Evolutionary conservation across 768 basidiomycete species (phyloP), one percentile per base, ranked within the genome.

Genomic region (Leucocoprinus birnbaumii): DNA sequence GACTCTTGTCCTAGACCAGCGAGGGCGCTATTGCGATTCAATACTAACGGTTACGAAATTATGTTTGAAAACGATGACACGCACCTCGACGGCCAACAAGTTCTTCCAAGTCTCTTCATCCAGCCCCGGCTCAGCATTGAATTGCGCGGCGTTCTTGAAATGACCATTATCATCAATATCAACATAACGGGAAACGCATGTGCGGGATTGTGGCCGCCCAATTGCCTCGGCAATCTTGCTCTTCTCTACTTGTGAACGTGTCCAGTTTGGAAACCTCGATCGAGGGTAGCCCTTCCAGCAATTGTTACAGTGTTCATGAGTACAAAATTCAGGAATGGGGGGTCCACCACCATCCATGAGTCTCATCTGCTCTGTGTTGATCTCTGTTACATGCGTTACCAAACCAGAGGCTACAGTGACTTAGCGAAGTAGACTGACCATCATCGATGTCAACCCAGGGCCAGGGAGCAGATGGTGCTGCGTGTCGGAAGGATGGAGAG

Each of bases 241-340:
- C 47, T 68, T 68, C 41, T 61, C 54, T 16, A 74, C 64, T 54
- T 80, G 80, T 16, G 60, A 59, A 3, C 59, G 53, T 1, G 76
- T 80, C 83, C 83, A 83, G 57, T 82, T 84, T 26, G 78, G 79
- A 55, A 79, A 84, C 27, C 63, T 60, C 0, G 69, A 65, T 22
- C 68, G 67, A 2, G 75, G 76, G 46, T 76, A 76, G 10, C 61
- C 65, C 48, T 49, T 63, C 75, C 76, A 74, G 54, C 71, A 69
- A 11, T 58, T 51, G 9, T 53, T 61, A 27, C 59, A 72, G 8
- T 53, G 47, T 22, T 41, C 48, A 34, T 73, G 72, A 41, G 69
- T 61, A 41, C 71, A 69, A 37, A 62, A 59, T 16, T 60, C 58
- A 6, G 70, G 69, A 3, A 69, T 61, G 7, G 68, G 64, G 5